phyloP scores from a whole-genome alignment of 805 yeast genomes.

The Candida caryicola region DNA sequence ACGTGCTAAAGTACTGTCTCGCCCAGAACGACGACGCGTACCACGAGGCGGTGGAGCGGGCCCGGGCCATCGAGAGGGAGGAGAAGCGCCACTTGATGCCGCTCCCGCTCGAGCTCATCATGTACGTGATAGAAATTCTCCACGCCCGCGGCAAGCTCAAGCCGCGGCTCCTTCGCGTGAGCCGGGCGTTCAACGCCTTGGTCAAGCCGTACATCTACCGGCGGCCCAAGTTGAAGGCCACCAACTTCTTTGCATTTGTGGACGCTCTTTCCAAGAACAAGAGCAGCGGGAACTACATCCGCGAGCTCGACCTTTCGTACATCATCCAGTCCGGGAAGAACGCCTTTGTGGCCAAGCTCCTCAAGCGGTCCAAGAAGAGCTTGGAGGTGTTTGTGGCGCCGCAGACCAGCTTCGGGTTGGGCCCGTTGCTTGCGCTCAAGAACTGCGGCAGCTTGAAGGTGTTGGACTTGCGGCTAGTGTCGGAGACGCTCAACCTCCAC shows the following conservation, averaged over 20 bases:
- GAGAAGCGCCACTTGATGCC: slow-evolving; percentile 25
- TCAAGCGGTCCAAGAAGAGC: slow-evolving; percentile 69
- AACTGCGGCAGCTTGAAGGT: slow-evolving; percentile 62
- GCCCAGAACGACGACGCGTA: slow-evolving; percentile 23
- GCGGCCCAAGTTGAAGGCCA: slow-evolving; percentile 59
- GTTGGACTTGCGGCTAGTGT: slow-evolving; percentile 79
- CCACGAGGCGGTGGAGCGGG: slow-evolving; percentile 11
- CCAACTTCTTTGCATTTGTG: slow-evolving; percentile 71
- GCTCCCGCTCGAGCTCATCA: slow-evolving; percentile 37
- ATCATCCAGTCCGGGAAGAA: slow-evolving; percentile 91
- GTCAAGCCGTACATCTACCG: slow-evolving; percentile 65
- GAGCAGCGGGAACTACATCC: slow-evolving; percentile 57
- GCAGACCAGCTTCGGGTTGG: slow-evolving; percentile 89
- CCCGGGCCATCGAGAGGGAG: slow-evolving; percentile 2
- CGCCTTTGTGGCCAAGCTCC: slow-evolving; percentile 78
- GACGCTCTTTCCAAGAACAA: slow-evolving; percentile 56
- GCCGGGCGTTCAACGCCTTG: slow-evolving; percentile 56
- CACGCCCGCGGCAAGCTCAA: slow-evolving; percentile 29
- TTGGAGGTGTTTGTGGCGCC: slow-evolving; percentile 81
- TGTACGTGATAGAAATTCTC: slow-evolving; percentile 30
- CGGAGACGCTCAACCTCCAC: slow-evolving; percentile 82
- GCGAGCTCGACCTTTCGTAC: slow-evolving; percentile 65
- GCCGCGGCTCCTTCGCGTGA: slow-evolving; percentile 56
- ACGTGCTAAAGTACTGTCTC: slow-evolving; percentile 40
- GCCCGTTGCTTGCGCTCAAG: slow-evolving; percentile 80